phyloP scores from a whole-genome alignment of 371 early-diverging fungal species.

The Apophysomyces trapeziformis region DNA sequence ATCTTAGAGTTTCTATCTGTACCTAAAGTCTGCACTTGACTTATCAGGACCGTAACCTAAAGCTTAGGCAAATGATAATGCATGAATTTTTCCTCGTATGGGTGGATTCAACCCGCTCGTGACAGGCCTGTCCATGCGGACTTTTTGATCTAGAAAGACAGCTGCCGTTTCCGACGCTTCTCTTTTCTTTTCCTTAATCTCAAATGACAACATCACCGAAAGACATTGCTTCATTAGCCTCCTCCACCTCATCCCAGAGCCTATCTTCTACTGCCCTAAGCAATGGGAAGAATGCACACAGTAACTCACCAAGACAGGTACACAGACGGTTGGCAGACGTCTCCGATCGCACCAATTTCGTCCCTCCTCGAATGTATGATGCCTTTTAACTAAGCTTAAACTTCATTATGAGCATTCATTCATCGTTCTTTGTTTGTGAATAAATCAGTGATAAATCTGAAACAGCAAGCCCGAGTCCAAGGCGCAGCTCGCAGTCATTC shows the following conservation, averaged over 20 bases:
- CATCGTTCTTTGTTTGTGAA: background rate
- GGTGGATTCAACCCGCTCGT: background rate
- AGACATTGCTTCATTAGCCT: conserved; percentile 6
- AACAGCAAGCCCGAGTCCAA: conserved; percentile 6
- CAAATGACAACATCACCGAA: conserved; percentile 2
- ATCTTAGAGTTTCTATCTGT: too few species aligned
- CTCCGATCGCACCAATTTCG: conserved; percentile 22
- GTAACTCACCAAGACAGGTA: background rate
- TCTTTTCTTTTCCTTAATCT: background rate
- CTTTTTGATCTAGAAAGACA: conserved; percentile 1
- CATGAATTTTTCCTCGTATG: background rate
- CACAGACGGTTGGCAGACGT: background rate
- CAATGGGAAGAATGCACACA: background rate
- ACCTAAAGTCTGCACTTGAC: too few species aligned
- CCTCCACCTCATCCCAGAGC: conserved; percentile 9
- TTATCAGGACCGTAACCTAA: too few species aligned
- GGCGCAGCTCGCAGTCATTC: conserved; percentile 9
- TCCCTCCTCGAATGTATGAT: conserved; percentile 32
- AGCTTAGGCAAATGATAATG: background rate
- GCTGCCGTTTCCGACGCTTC: background rate
- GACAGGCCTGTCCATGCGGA: background rate
- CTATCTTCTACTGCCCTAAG: background rate
- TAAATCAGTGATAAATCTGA: conserved; percentile 12
- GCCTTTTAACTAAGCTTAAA: too few species aligned
- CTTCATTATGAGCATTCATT: background rate